A percentile compares a stretch with the other conserved stretches of the same genome.
Conservation (phyloP, 345 rosid species). For the Eutrema japonicum region DNA sequence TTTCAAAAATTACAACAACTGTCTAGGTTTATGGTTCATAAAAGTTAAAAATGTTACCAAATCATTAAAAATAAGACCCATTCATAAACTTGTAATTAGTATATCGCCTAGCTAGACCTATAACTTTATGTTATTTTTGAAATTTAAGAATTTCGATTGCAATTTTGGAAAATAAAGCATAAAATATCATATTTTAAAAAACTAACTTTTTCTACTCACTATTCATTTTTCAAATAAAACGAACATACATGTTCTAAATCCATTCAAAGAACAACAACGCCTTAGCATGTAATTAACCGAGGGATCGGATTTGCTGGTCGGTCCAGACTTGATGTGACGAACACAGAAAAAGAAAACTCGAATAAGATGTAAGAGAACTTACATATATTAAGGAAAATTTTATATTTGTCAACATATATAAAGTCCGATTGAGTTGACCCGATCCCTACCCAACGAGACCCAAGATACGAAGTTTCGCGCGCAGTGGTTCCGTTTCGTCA, state of each 20-base stretch:
- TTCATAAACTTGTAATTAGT: neutral
- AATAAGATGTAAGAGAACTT: neutral
- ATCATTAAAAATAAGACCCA: neutral
- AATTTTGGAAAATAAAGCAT: too few relatives aligned
- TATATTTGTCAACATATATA: slow-evolving; percentile 31
- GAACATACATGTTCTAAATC: neutral
- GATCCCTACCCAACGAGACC: slow-evolving; percentile 16
- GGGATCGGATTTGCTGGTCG: slow-evolving; percentile 21
- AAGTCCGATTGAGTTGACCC: slow-evolving; percentile 36
- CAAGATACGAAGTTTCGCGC: slow-evolving; percentile 30
- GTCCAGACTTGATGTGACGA: slow-evolving; percentile 25
- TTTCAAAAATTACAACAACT: neutral
- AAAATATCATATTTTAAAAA: too few relatives aligned
- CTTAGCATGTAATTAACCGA: slow-evolving; percentile 12
- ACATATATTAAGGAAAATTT: neutral
- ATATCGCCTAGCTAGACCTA: too few relatives aligned
- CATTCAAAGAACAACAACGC: slow-evolving; percentile 9
- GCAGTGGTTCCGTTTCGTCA: slow-evolving; percentile 25
- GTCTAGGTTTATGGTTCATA: neutral
- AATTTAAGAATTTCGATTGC: too few relatives aligned
- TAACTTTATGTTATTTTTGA: too few relatives aligned
- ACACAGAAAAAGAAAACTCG: neutral
- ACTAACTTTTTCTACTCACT: too few relatives aligned
- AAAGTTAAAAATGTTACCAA: neutral
- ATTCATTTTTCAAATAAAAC: too few relatives aligned